phyloP scores from a whole-genome alignment of 2,329 filamentous ascomycete genomes.

The Beauveria brongniartii region DNA sequence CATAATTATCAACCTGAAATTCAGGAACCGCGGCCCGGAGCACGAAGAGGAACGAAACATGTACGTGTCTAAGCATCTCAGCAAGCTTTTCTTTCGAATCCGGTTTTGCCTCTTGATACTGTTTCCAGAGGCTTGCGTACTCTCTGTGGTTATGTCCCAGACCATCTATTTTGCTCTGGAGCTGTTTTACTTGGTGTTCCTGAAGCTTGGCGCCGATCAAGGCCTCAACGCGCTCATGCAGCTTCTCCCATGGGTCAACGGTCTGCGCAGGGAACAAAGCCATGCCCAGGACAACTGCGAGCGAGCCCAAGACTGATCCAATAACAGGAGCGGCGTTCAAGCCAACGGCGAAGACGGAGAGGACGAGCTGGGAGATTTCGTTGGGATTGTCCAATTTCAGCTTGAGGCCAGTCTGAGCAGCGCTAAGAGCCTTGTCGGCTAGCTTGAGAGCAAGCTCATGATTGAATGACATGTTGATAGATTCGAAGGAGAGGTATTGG shows the following conservation, averaged over 20 bases:
- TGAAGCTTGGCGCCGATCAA: background rate
- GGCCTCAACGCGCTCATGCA: background rate
- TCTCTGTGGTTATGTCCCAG: background rate
- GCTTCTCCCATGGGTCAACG: background rate
- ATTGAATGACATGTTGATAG: background rate
- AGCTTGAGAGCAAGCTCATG: background rate
- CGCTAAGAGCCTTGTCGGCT: background rate
- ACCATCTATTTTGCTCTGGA: background rate
- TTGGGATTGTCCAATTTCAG: background rate
- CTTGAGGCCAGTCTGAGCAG: background rate
- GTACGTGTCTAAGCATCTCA: background rate
- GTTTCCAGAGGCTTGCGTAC: background rate
- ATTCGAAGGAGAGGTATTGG: background rate
- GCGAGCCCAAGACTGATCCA: background rate
- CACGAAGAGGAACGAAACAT: background rate
- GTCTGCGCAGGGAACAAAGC: background rate
- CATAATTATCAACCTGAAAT: background rate
- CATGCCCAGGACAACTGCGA: background rate
- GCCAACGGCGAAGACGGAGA: background rate
- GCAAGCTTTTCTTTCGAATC: background rate
- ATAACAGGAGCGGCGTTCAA: background rate
- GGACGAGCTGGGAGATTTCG: background rate
- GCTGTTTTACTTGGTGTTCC: background rate
- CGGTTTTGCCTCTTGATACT: background rate
- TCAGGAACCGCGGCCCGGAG: background rate